phyloP scores from a whole-genome alignment of 169 alveolate species.

The Ichthyophthirius multifiliis region DNA sequence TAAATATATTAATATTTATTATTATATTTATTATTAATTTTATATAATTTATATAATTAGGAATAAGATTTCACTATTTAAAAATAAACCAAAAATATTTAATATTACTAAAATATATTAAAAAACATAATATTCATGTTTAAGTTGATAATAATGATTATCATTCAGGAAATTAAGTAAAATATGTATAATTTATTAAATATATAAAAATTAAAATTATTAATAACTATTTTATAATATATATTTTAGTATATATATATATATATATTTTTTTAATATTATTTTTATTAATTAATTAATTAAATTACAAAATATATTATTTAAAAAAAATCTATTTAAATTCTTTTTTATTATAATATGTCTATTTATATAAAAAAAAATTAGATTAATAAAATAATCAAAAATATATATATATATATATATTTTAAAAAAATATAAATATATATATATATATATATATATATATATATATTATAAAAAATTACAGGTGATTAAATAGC shows the following conservation, averaged over 20 bases:
- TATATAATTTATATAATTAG: background rate
- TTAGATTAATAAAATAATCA: background rate
- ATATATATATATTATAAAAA: no score
- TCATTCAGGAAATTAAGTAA: slow-evolving; percentile 5
- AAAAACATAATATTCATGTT: background rate
- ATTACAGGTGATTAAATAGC: background rate
- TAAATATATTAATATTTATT: background rate
- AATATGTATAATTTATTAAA: no score
- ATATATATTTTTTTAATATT: no score
- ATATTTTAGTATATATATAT: no score
- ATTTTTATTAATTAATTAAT: no score
- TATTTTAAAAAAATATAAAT: no score
- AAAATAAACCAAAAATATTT: background rate
- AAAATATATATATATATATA: no score
- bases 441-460: no score
- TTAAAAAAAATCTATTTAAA: background rate
- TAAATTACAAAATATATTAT: no score
- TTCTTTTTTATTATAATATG: background rate
- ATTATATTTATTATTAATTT: background rate
- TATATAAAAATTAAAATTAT: no score
- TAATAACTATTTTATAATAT: no score
- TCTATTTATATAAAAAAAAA: no score
- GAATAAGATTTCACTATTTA: background rate
- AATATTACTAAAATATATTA: background rate
- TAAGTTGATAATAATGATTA: background rate